phyloP scores from a whole-genome alignment of 441 rosid species.

The Biscutella laevigata region DNA sequence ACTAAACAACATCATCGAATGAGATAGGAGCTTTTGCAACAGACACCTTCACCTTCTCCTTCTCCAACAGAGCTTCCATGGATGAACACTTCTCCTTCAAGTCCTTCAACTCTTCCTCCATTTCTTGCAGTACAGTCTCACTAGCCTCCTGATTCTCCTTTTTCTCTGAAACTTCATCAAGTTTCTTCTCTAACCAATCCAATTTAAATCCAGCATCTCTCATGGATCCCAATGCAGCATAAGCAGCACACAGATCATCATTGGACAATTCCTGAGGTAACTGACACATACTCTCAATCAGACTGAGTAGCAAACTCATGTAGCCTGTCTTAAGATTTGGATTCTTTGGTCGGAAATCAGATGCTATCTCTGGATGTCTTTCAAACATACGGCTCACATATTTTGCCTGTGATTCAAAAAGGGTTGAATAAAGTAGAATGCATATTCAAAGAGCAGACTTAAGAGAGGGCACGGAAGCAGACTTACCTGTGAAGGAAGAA shows the following conservation, averaged over 20 bases:
- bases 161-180: not conserved
- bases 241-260: not conserved
- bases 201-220: not conserved
- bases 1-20: not conserved
- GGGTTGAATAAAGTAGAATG: not conserved
- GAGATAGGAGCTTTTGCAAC: not conserved
- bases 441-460: not conserved
- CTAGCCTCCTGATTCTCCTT: not conserved
- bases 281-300: not conserved
- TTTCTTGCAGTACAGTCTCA: not conserved
- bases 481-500: not conserved
- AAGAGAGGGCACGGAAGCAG: not conserved
- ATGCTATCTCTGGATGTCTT: not conserved
- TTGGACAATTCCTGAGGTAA: not conserved
- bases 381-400: not conserved
- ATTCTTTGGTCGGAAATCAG: not conserved
- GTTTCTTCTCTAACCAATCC: constrained; percentile 2
- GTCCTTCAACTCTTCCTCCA: not conserved
- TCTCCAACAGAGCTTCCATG: not conserved
- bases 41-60: not conserved
- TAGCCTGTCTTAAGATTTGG: not conserved
- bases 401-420: not conserved
- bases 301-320: not conserved
- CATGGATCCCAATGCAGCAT: not conserved
- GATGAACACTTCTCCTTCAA: not conserved